phyloP scores from a whole-genome alignment of 192 early-diverging fungal genomes.

The Chytriomyces sp. region DNA sequence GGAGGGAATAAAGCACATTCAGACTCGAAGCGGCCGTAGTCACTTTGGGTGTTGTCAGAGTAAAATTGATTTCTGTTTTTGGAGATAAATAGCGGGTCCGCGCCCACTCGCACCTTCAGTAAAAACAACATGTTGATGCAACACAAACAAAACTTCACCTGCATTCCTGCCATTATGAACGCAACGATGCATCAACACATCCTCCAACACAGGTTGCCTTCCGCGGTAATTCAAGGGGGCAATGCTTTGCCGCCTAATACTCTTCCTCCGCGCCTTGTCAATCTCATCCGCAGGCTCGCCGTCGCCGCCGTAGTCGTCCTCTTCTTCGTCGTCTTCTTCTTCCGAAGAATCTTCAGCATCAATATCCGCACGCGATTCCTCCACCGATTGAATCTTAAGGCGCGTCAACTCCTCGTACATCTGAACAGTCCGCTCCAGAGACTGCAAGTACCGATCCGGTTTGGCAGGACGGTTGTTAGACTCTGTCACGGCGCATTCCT shows the following conservation, averaged over 20 bases:
- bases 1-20: conserved; percentile 23
- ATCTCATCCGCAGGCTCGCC: conserved; percentile 14
- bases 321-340: conserved; percentile 17
- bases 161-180: conserved; percentile 32
- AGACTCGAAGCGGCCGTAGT: conserved; percentile 11
- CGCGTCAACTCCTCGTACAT: conserved; percentile 46
- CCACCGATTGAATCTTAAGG: conserved; percentile 37
- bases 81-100: background rate
- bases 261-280: conserved; percentile 17
- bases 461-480: conserved; percentile 16
- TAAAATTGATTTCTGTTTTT: conserved; percentile 31
- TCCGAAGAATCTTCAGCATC: conserved; percentile 13
- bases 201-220: conserved; percentile 9
- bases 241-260: conserved; percentile 6
- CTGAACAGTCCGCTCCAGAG: conserved; percentile 41
- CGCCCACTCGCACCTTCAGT: too few relatives aligned
- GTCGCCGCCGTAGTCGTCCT: background rate
- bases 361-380: conserved; percentile 26
- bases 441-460: conserved; percentile 36
- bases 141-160: conserved; percentile 26
- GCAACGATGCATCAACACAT: conserved; percentile 28
- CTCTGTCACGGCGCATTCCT: background rate
- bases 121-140: too few relatives aligned
- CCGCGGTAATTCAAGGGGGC: background rate
- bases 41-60: conserved; percentile 27